Base-by-base conservation (phyloP, 331 rosid genomes). In the Malus hybrid region DNA sequence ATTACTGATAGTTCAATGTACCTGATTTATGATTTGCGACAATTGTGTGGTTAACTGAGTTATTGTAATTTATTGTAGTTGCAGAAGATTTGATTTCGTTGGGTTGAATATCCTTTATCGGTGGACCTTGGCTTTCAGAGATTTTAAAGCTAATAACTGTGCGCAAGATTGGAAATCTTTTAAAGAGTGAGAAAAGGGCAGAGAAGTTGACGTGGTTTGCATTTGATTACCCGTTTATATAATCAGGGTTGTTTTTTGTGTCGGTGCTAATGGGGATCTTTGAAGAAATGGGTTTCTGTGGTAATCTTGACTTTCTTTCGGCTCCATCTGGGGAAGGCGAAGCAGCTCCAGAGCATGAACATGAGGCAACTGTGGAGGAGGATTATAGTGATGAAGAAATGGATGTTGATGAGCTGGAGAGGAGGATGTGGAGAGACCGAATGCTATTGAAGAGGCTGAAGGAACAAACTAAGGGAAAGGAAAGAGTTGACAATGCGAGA, bases 341-440 rank as follows among this genome's bases (percentile, higher is more conserved):
- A 19, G 33, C 9, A 2, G 72, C 50, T 70, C 75, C 22, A 32
- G 81, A 69, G 30, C 57, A 69, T 44, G 86, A 80, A 58, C 64
- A 66, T 18, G 83, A 66, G 46, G 74, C 3, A 24, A 60, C 48
- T 1, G 39, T 52, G 30, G 63, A 72, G 72, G 79, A 77, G 22
- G 82, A 82, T 18, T 72, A 73, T 15, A 76, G 63, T 26, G 88
- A 79, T 42, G 86, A 79, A 20, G 82, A 85, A 48, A 10, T 84
- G 64, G 82, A 58, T 10, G 81, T 84, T 42, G 87, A 86, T n/a
- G 79, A 77, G 71, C 81, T 84, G 15, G 88, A 84, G 77, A 78
- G 72, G 68, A 84, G 88, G 78, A 84, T 84, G 88, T 84, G 88
- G 88, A 79, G 81, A 24, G 79, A 84, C 63, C 80, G 83, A 13